A percentile compares a stretch with the other conserved stretches of the same genome.
Conservation (phyloP, 352 stramenopile species). For the Pilasporangium apinafurcum region DNA sequence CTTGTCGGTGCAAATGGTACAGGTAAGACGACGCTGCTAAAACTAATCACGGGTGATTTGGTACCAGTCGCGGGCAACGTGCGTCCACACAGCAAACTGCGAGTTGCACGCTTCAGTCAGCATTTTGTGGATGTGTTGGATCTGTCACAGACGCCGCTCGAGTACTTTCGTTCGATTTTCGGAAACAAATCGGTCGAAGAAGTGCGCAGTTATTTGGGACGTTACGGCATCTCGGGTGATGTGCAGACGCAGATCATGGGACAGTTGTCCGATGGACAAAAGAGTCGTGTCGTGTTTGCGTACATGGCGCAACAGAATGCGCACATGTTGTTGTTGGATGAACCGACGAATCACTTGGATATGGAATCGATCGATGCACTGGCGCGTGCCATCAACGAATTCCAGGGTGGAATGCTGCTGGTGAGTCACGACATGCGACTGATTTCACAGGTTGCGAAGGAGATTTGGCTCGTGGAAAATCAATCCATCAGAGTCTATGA, state of each 20-base stretch:
- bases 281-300: slow-evolving; percentile 96
- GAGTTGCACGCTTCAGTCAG: slow-evolving; percentile 96
- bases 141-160: slow-evolving; percentile 90
- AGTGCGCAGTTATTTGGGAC: slow-evolving; percentile 93
- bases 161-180: slow-evolving; percentile 96
- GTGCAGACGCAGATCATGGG: slow-evolving; percentile 96
- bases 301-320: slow-evolving; percentile 97
- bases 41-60: slow-evolving; percentile 96
- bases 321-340: slow-evolving; percentile 93
- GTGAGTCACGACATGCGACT: slow-evolving; percentile 99
- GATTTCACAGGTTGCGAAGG: slow-evolving; percentile 97
- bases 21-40: slow-evolving; percentile 97
- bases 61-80: slow-evolving; percentile 92
- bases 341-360: slow-evolving; percentile 89
- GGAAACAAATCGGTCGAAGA: slow-evolving; percentile 92
- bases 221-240: slow-evolving; percentile 94
- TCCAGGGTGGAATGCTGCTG: slow-evolving; percentile 95
- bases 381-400: slow-evolving; percentile 97
- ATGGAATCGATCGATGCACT: slow-evolving; percentile 97
- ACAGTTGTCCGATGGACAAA: slow-evolving; percentile 95
- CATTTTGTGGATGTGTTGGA: slow-evolving; percentile 99
- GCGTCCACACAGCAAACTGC: slow-evolving; percentile 94
- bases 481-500: slow-evolving; percentile 95
- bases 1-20: slow-evolving; percentile 96
- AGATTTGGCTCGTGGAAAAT: slow-evolving; percentile 99